Percentiles rank a stretch among this genome's conserved stretches.
Conservation (phyloP, 2,329 filamentous ascomycete species). For the Colletotrichum sp. region DNA sequence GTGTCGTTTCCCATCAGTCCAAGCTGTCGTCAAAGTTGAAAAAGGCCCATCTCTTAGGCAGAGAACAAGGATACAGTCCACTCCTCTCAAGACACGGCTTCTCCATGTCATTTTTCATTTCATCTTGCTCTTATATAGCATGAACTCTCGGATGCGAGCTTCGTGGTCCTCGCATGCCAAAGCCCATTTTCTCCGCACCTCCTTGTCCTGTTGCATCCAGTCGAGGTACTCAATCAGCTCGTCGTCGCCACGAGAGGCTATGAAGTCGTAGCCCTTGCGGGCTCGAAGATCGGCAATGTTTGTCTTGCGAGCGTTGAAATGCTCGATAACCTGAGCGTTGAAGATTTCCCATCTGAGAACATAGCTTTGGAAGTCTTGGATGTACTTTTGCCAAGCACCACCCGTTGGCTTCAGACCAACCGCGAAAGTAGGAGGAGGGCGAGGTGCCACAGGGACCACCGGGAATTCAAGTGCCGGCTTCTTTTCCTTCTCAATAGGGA, state of each 20-base stretch:
- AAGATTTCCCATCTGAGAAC: conserved; percentile 46
- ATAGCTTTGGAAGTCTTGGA: conserved; percentile 58
- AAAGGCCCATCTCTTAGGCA: neutral
- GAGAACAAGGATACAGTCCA: neutral
- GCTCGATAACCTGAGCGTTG: conserved; percentile 56
- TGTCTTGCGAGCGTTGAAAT: conserved; percentile 57
- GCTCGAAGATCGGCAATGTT: conserved; percentile 42
- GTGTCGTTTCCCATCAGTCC: conserved; percentile 13
- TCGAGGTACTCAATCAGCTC: conserved; percentile 63
- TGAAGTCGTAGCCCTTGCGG: conserved; percentile 49
- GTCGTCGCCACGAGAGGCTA: conserved; percentile 43
- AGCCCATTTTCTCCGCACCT: conserved; percentile 65
- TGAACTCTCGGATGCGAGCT: conserved; percentile 61
- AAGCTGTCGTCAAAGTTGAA: conserved; percentile 15
- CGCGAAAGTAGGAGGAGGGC: conserved; percentile 45
- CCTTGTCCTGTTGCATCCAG: conserved; percentile 67
- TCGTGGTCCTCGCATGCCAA: conserved; percentile 65
- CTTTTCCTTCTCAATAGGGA: conserved; percentile 38
- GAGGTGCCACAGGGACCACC: conserved; percentile 52
- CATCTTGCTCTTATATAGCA: conserved; percentile 50
- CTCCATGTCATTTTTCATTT: conserved; percentile 27
- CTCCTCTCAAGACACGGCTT: neutral
- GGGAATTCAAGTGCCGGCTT: conserved; percentile 49
- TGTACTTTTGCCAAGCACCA: conserved; percentile 54
- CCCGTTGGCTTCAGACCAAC: conserved; percentile 47